A percentile compares a stretch with the other conserved stretches of the same genome.
These are phyloP conservation scores for Fusarium staphyleae DNA, from an alignment of 2,329 filamentous ascomycete species.

Conservation along the genomic window DNA sequence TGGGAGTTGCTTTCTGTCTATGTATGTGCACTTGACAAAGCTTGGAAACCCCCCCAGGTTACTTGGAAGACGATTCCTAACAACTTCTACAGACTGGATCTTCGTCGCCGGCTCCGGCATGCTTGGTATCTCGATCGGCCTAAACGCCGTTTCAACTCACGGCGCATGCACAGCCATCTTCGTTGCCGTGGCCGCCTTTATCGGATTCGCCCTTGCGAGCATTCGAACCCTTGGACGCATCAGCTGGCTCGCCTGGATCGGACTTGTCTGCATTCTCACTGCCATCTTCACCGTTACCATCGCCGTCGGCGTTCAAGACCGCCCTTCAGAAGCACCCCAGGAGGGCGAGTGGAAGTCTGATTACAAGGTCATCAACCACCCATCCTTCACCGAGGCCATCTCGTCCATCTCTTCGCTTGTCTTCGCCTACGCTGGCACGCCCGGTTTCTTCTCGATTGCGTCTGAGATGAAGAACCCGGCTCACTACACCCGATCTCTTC, in stretches of 20 bases:
- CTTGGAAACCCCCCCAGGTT: rapidly evolving
- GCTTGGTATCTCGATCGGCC: slow-evolving; percentile 47
- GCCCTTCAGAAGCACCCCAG: slow-evolving; percentile 26
- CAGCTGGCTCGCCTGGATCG: slow-evolving; percentile 45
- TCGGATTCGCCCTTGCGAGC: slow-evolving; percentile 44
- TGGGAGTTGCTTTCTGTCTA: slow-evolving; percentile 48
- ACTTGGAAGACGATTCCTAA: too few species aligned
- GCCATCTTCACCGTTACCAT: slow-evolving; percentile 36
- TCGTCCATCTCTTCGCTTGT: slow-evolving; percentile 45
- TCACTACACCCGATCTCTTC: slow-evolving; percentile 38
- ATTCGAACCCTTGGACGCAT: slow-evolving; percentile 45
- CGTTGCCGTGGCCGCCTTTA: slow-evolving; percentile 46
- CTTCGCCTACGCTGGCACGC: slow-evolving; percentile 49
- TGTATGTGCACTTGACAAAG: slow-evolving; percentile 34
- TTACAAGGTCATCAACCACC: slow-evolving; percentile 42
- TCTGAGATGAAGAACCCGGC: slow-evolving; percentile 45
- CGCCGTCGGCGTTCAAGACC: slow-evolving; percentile 32
- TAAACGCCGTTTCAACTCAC: slow-evolving; percentile 51
- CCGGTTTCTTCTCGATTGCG: slow-evolving; percentile 45
- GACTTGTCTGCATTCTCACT: slow-evolving; percentile 32
- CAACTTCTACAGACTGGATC: slow-evolving; percentile 15
- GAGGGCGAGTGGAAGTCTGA: slow-evolving; percentile 42
- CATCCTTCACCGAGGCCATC: slow-evolving; percentile 44
- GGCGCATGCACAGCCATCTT: slow-evolving; percentile 51
- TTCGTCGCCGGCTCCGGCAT: slow-evolving; percentile 30